Evolutionary conservation across 1,284 basidiomycete species (phyloP).

Genomic region (Boletus smithii): DNA sequence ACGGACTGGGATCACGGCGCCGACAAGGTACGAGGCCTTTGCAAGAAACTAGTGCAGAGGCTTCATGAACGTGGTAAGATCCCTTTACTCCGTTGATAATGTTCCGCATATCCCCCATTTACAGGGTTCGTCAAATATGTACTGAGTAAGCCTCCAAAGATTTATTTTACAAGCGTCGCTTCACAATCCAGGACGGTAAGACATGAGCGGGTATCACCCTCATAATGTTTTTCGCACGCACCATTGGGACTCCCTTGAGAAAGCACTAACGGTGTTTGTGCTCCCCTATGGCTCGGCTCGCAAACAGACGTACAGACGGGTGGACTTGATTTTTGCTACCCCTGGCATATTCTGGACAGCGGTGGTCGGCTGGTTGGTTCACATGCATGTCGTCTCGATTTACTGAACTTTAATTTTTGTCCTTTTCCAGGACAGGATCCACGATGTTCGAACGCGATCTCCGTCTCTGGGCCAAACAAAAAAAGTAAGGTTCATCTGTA

Average conservation of each 20-base stretch:
- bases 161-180: conserved; percentile 10
- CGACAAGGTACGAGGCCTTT: conserved; percentile 48
- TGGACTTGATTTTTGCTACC: conserved; percentile 73
- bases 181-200: conserved; percentile 28
- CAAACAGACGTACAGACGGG: conserved; percentile 48
- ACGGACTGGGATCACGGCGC: conserved; percentile 42
- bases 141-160: conserved; percentile 49
- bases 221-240: conserved; percentile 51
- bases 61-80: conserved; percentile 52
- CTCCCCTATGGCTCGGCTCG: conserved; percentile 41
- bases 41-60: conserved; percentile 47
- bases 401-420: not conserved
- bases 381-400: not conserved
- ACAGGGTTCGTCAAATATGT: conserved; percentile 63
- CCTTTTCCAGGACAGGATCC: conserved; percentile 65
- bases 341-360: conserved; percentile 75
- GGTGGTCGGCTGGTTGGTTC: conserved; percentile 66
- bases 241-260: conserved; percentile 67
- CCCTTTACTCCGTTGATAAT: conserved; percentile 1
- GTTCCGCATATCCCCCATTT: not conserved
- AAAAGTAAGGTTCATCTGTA: conserved; percentile 40
- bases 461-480: conserved; percentile 64
- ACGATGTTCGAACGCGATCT: conserved; percentile 81
- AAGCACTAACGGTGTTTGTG: conserved; percentile 64
- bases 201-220: conserved; percentile 55